A percentile compares a stretch with the other conserved stretches of the same genome.
Evolutionary conservation across 2,329 filamentous ascomycete species (phyloP).

Genomic region (Neurospora sp.): DNA sequence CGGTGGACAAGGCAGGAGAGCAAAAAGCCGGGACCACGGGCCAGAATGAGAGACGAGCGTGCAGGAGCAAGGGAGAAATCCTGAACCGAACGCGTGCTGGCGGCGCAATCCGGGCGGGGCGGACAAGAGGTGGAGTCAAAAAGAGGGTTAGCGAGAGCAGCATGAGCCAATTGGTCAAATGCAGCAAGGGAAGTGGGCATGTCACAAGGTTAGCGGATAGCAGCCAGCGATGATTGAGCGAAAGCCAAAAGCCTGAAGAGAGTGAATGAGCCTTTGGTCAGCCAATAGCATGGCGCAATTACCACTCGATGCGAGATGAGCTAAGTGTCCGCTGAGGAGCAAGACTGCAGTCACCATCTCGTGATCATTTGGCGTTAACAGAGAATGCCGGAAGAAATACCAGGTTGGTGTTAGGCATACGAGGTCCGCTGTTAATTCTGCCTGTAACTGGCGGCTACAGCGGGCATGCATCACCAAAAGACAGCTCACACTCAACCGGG

Average conservation of each 20-base stretch:
- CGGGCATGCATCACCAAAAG: slow-evolving; percentile 2
- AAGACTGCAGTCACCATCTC: not conserved
- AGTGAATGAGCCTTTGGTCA: slow-evolving; percentile 3
- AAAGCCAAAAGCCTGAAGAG: slow-evolving; percentile 9
- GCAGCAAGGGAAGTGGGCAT: slow-evolving; percentile 14
- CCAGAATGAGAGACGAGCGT: slow-evolving; percentile 9
- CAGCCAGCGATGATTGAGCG: slow-evolving; percentile 19
- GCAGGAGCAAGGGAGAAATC: slow-evolving; percentile 6
- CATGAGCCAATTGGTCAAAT: slow-evolving; percentile 12
- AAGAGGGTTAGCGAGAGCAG: slow-evolving; percentile 10
- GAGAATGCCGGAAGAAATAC: too few species aligned
- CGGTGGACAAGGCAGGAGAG: too few species aligned
- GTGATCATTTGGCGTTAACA: not conserved
- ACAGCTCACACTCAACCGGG: slow-evolving; percentile 10
- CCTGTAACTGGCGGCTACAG: not conserved
- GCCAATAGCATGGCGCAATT: slow-evolving; percentile 10
- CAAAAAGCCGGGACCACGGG: not conserved
- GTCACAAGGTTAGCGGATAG: slow-evolving; percentile 20
- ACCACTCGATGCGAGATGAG: slow-evolving; percentile 8
- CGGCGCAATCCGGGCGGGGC: slow-evolving; percentile 15
- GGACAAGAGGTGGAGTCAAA: slow-evolving; percentile 5
- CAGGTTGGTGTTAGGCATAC: not conserved
- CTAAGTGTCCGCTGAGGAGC: slow-evolving; percentile 8
- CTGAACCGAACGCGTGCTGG: not conserved
- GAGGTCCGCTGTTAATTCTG: not conserved